Base-by-base conservation (phyloP, 805 yeast genomes). In the Ogataea nakhonphanomensis region DNA sequence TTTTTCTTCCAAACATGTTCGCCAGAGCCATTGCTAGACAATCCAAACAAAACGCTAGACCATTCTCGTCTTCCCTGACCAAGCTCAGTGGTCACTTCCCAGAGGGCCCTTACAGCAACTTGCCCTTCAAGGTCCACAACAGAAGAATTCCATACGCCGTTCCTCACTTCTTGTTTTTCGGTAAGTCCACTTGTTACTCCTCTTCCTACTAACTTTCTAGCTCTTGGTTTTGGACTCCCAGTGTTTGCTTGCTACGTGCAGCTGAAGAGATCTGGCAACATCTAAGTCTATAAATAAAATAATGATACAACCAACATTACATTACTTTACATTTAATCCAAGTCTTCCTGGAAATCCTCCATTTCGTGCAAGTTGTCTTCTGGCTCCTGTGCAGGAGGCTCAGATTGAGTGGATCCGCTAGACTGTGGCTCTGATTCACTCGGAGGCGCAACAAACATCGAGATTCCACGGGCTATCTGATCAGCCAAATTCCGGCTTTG, bases 51-150 rank as follows among this genome's bases (percentile, higher is more conserved):
- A 38, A 51, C 33, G 35, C 57, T 34, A 70, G 84, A 65, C 58
- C 68, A 28, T 81, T 81, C 63, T 67, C 81, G 50, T 67, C 88
- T 53, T 67, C 82, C 34, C 59, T 83, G 43, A 62, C 70, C 54
- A 64, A 40, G 43, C 41, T 51, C 27, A 48, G 61, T 39, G 70
- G 67, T 35, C 73, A 56, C 49, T 84, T 78, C 68, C 80, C 75
- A 61, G 79, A 79, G 57, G 97, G 97, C 60, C 81, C 82, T 34
- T 93, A 93, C 81, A 73, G 84, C 59, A 91, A 93, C 78, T 62
- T 91, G 50, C 99, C 99, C 52, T 93, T 91, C 80, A 79, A 79
- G 76, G 95, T 91, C 49, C 89, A 88, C 77, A 74, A 81, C 78
- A 89, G 95, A 77, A 84, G 80, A 72, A 76, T 91, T 51, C 98